These are phyloP conservation scores for Xenoacremonium recifei DNA, from an alignment of 2,329 filamentous ascomycete genomes.

Conservation along the genomic window DNA sequence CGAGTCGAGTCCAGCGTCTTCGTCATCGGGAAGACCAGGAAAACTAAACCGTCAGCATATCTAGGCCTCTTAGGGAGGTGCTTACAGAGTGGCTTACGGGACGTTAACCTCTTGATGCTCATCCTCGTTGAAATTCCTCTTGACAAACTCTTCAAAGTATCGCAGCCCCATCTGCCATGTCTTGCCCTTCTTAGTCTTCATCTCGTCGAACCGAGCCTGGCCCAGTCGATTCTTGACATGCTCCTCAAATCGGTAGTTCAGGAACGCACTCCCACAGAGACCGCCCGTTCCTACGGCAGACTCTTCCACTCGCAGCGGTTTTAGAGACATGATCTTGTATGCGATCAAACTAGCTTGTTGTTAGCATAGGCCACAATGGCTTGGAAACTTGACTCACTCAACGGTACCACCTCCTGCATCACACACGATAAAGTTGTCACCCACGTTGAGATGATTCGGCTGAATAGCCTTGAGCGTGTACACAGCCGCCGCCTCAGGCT, in stretches of 20 bases:
- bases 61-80: too few species aligned
- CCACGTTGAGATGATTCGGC: slow-evolving; percentile 68
- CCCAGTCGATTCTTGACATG: slow-evolving; percentile 69
- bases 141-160: slow-evolving; percentile 84
- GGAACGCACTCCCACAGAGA: slow-evolving; percentile 73
- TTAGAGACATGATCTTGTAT: slow-evolving; percentile 74
- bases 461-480: slow-evolving; percentile 79
- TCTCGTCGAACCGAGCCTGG: slow-evolving; percentile 64
- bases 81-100: slow-evolving; percentile 46
- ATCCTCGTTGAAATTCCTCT: slow-evolving; percentile 78
- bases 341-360: slow-evolving; percentile 62
- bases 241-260: slow-evolving; percentile 80
- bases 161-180: slow-evolving; percentile 77
- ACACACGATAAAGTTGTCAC: slow-evolving; percentile 64
- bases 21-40: slow-evolving; percentile 73
- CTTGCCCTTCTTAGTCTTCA: slow-evolving; percentile 75
- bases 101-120: slow-evolving; percentile 76
- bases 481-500: slow-evolving; percentile 77
- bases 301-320: slow-evolving; percentile 72
- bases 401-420: slow-evolving; percentile 65
- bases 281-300: slow-evolving; percentile 78
- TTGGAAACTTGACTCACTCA: slow-evolving; percentile 62
- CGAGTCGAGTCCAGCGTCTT: slow-evolving; percentile 70
- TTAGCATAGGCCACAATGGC: slow-evolving; percentile 17
- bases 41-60: slow-evolving; percentile 45